Base-by-base conservation (phyloP, 2,329 filamentous ascomycete species). In the Trichoderma hamatum region DNA sequence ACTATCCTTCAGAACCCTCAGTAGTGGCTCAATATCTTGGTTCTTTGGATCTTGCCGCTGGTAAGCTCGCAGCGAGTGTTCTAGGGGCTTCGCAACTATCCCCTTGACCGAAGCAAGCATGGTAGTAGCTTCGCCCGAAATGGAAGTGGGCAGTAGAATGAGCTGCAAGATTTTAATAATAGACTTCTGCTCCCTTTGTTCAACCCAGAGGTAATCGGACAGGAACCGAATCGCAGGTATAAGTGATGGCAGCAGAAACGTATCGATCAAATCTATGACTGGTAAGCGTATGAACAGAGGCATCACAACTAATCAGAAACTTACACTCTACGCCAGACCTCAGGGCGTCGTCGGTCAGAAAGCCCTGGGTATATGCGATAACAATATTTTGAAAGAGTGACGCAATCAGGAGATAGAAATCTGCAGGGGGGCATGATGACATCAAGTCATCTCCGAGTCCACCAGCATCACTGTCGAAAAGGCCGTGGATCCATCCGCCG, bases 401-500 rank as follows among this genome's bases (percentile, higher is more conserved):
- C 1, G 93, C 91, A 16, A 94, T 88, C 4, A 96, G 84, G 21
- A 92, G 81, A 74, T 95, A 95, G 76, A 96, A 96, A 49, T 94
- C 89, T 75, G 94, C 92, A 1, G 93, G 93, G 1, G 90, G 89
- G 73, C 92, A 96, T 1, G 91, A 91, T 10, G 91, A 90, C 87
- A 95, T 92, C 9, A 95, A 82, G 69, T 95, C 92, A 74, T 96
- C 92, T 9, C 89, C 89, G 3, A 96, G 86, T 0, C 91, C 91
- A 43, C 89, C 88, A 14, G 88, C 86, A 73, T 94, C 92, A 9
- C 86, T 88, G 71, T 92, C 89, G 73, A 93, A 95, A 3, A 96
- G 85, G 0, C 91, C 92, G 34, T 88, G 88, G 26, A 95, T 89
- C 92, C 93, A 96, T 32, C 88, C 89, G 55, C 85, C 85, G 0